Percentiles rank a stretch among this genome's conserved stretches.
Evolutionary conservation across 306 rosid species (phyloP).

Genomic region (Pachyrhizus erosus): DNA sequence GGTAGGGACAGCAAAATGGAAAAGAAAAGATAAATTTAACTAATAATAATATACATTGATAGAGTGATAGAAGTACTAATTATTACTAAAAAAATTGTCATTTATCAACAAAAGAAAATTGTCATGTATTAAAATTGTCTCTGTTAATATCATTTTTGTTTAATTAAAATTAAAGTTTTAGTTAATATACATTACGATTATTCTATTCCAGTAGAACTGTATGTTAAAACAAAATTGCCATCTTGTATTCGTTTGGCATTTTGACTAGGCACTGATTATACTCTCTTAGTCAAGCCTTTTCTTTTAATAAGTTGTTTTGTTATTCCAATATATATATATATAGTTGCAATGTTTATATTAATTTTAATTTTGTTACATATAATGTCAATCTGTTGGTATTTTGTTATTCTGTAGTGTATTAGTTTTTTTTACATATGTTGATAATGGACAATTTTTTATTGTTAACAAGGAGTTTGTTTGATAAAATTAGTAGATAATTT

Average conservation of each 20-base stretch:
- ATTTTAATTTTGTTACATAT: background rate
- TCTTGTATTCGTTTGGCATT: too few relatives aligned
- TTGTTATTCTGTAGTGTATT: too few relatives aligned
- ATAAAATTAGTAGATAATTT: too few relatives aligned
- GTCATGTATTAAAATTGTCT: background rate
- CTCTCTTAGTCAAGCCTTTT: too few relatives aligned
- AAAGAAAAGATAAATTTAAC: conserved; percentile 35
- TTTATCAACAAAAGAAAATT: background rate
- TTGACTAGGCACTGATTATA: too few relatives aligned
- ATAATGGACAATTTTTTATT: background rate
- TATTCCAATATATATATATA: too few relatives aligned
- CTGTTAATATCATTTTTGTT: background rate
- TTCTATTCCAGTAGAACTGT: background rate
- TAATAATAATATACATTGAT: background rate
- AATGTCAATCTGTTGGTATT: background rate
- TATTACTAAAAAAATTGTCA: background rate
- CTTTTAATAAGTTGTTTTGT: too few relatives aligned
- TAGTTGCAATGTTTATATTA: background rate
- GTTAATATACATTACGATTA: background rate
- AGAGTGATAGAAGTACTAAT: background rate
- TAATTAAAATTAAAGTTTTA: background rate
- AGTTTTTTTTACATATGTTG: background rate
- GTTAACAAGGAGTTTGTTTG: background rate
- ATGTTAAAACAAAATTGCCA: too few relatives aligned
- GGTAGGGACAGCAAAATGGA: conserved; percentile 11